Evolutionary conservation across 2,329 filamentous ascomycete species (phyloP), one percentile per base, ranked within the genome.

Genomic region (Colletotrichum orbiculare): DNA sequence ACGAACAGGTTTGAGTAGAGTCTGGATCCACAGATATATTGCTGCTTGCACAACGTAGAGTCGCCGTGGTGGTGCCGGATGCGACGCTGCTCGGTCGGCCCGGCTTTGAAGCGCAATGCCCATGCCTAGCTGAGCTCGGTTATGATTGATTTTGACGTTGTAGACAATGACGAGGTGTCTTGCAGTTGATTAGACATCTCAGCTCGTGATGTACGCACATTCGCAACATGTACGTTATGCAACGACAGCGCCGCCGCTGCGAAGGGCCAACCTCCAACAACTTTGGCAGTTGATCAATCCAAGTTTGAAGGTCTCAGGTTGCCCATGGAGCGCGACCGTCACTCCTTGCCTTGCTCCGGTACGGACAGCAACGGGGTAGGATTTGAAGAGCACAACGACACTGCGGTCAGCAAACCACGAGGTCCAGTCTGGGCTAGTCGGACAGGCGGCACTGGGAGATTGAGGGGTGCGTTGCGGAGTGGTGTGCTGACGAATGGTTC

Each of bases 51-150:
- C 25, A 9, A 50, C 38, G 55, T 35, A 46, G 9, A 15, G 45
- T 46, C 56, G 57, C 62, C 39, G 57, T 35, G 35, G 52, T 52
- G 45, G 41, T 42, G 46, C 46, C 58, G 46, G 52, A 62, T 56
- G 62, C 52, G 15, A 62, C 62, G 58, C 15, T 42, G 37, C 13
- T 53, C 52, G 46, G 46, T n/a, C 41, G 58, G 46, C 15, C 17
- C 52, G 49, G 58, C 38, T 17, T n/a, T 17, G 34, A n/a, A 46
- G 25, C 25, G 25, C 17, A 45, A 25, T 11, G 17, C 33, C 39
- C 33, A 63, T 49, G 38, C 17, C 33, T 11, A 8, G 25, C 46
- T 53, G 13, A 35, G 8, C 9, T 35, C 25, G 25, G 4, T 5
- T 5, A 25, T 5, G 25, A 25, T 25, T 5, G 25, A 25, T 25